phyloP scores from a whole-genome alignment of 192 early-diverging fungal genomes.

The Coemansia sp. region DNA sequence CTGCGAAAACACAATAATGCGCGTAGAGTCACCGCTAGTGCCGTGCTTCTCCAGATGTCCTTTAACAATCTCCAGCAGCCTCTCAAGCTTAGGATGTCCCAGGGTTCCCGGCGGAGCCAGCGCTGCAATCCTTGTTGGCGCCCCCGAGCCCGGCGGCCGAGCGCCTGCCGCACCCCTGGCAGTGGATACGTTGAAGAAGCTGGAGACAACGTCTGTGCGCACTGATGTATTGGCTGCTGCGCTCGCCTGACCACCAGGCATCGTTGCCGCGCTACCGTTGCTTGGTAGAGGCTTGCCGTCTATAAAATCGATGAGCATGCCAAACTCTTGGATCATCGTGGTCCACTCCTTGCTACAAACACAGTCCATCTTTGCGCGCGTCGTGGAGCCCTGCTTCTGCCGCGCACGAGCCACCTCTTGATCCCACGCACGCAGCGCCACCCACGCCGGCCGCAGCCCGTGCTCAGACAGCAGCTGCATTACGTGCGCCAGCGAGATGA shows the following conservation, averaged over 20 bases:
- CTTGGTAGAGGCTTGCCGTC: constrained; percentile 6
- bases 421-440: constrained; percentile 30
- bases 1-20: constrained; percentile 84
- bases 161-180: constrained; percentile 4
- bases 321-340: constrained; percentile 24
- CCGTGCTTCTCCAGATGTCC: constrained; percentile 64
- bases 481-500: constrained; percentile 51
- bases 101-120: constrained; percentile 38
- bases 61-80: constrained; percentile 59
- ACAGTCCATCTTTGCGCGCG: constrained; percentile 47
- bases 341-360: constrained; percentile 47
- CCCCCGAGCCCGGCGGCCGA: neutral
- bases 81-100: constrained; percentile 82
- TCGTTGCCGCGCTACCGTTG: neutral
- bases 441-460: constrained; percentile 46
- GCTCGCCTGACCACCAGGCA: neutral
- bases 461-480: constrained; percentile 53
- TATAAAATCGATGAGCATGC: constrained; percentile 22
- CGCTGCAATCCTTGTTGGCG: constrained; percentile 3
- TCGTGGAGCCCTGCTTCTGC: constrained; percentile 19
- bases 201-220: constrained; percentile 46
- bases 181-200: constrained; percentile 35
- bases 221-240: neutral
- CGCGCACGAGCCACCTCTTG: constrained; percentile 33
- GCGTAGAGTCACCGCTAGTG: constrained; percentile 41